These are phyloP conservation scores for Rhodotorula toruloides DNA, from an alignment of 768 basidiomycete species.

Conservation along the genomic window DNA sequence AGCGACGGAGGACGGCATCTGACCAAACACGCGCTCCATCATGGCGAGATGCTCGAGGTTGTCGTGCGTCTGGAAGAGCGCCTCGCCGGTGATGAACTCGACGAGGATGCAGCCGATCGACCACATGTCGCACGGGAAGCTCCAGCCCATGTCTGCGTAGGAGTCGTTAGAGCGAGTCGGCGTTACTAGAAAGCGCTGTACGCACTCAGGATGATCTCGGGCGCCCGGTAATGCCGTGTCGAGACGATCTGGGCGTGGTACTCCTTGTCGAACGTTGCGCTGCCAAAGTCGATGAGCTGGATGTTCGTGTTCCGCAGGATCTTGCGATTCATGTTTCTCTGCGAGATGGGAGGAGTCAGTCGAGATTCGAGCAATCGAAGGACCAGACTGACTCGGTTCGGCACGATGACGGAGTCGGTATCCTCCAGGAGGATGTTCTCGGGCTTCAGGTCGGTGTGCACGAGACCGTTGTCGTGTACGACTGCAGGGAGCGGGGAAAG, in stretches of 20 bases:
- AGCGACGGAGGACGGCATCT: constrained; percentile 70
- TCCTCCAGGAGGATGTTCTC: constrained; percentile 94
- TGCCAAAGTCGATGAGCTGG: constrained; percentile 95
- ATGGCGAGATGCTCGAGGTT: constrained; percentile 98
- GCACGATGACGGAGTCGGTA: constrained; percentile 57
- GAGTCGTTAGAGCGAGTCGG: background rate
- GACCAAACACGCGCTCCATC: constrained; percentile 99
- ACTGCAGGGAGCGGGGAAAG: constrained; percentile 46
- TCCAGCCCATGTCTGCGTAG: constrained; percentile 86
- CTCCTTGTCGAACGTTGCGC: constrained; percentile 94
- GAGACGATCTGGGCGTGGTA: constrained; percentile 98
- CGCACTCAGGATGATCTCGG: constrained; percentile 95
- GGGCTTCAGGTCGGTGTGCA: constrained; percentile 98
- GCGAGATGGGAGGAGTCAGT: constrained; percentile 46
- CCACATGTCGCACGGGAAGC: constrained; percentile 95
- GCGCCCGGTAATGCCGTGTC: constrained; percentile 95
- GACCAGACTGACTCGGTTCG: constrained; percentile 42
- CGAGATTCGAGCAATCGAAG: background rate
- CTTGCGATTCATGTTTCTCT: constrained; percentile 59
- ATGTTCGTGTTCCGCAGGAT: constrained; percentile 84
- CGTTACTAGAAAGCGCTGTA: constrained; percentile 5
- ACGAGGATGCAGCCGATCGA: constrained; percentile 98
- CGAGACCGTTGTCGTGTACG: constrained; percentile 71
- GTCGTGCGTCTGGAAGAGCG: constrained; percentile 98
- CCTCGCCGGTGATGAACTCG: constrained; percentile 95